phyloP scores from a whole-genome alignment of 805 yeast species.

The Saturnispora kantuleensis region DNA sequence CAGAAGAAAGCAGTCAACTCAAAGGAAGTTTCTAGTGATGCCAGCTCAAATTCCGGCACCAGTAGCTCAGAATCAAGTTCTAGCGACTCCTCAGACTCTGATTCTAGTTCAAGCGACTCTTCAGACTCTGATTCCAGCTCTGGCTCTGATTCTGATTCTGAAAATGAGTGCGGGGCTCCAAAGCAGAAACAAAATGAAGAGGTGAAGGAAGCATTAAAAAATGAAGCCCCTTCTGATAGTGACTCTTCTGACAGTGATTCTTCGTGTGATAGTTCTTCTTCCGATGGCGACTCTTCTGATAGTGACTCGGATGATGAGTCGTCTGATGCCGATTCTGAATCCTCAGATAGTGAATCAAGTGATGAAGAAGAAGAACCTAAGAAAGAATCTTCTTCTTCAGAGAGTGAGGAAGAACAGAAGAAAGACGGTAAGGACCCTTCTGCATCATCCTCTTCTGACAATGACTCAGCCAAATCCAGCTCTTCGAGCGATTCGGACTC shows the following conservation, averaged over 20 bases:
- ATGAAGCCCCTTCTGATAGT: background rate
- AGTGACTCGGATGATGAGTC: too few species aligned
- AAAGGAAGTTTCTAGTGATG: conserved; percentile 7
- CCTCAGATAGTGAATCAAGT: conserved; percentile 7
- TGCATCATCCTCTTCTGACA: conserved; percentile 14
- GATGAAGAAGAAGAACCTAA: conserved; percentile 9
- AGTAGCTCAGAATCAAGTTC: too few species aligned
- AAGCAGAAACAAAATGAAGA: conserved; percentile 9
- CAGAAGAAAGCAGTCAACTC: conserved; percentile 1
- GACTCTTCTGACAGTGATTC: conserved; percentile 16
- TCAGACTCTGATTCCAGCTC: conserved; percentile 9
- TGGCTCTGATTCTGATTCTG: conserved; percentile 11
- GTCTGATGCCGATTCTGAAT: too few species aligned
- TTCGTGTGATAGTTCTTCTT: conserved; percentile 8
- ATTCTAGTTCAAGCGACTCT: background rate
- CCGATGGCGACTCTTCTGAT: too few species aligned
- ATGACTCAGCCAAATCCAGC: background rate
- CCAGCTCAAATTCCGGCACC: background rate
- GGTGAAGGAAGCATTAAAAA: too few species aligned
- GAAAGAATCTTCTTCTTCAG: conserved; percentile 9
- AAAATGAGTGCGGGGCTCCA: conserved; percentile 10
- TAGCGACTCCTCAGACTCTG: background rate
- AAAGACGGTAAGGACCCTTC: background rate
- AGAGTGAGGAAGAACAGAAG: background rate
- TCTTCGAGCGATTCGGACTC: background rate